Base-by-base conservation (phyloP, 2,329 filamentous ascomycete species). In the Diaporthe vexans region DNA sequence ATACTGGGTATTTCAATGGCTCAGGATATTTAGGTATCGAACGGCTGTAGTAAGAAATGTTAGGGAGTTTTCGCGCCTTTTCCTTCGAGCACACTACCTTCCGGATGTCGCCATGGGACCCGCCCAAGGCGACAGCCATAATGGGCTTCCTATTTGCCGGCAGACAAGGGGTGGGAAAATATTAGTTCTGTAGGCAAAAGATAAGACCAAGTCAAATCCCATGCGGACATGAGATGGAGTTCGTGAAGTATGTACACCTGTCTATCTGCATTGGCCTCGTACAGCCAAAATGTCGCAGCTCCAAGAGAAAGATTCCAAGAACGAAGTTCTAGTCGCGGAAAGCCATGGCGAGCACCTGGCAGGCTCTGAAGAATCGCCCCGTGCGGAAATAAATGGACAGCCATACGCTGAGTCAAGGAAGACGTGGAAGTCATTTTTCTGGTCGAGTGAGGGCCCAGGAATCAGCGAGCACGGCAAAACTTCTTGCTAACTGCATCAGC, bases 101-200 rank as follows among this genome's bases (percentile, higher is more conserved):
- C 43, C 43, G 21, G 43, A 67, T 67, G 61, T 67, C 61, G 61
- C 61, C 43, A 67, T 67, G 61, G 26, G 61, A 67, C 61, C 61
- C 61, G 61, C 43, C 5, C 43, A 67, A 67, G 61, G 19, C 61
- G 61, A 67, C 43, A 67, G 29, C 43, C 1, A 24, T 10, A n/a
- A 17, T 35, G 29, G 13, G 21, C 10, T 17, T 52, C 2, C 13
- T 7, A 63, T 35, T 24, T 67, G 61, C 61, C 46, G 26, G 43
- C 0, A 13, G 10, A 37, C 19, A 51, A 19, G 29, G 3, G 11
- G 19, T 35, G 21, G 21, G 7, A 24, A 19, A 35, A 24, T 1
- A 35, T 26, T 67, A 6, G 35, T 9, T 2, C 26, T 33, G 11
- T 6, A n/a, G 48, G 13, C 3, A 15, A 48, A 3, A 35, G 43